phyloP scores from a whole-genome alignment of 495 filamentous ascomycete species.

The Pseudevernia furfuracea region DNA sequence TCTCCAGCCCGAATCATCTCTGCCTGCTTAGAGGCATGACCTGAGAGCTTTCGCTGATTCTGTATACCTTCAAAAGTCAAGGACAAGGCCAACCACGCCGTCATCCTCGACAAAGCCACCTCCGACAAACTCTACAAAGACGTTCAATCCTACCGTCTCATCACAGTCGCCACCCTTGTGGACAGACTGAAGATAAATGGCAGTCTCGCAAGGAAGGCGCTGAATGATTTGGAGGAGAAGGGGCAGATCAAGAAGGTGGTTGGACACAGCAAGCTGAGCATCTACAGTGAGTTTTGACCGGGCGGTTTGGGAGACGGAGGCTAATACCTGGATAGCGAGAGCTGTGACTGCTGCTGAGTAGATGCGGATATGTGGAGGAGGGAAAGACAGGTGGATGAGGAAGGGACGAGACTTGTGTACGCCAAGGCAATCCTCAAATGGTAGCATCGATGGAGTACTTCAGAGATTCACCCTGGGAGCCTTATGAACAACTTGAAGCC shows the following conservation, averaged over 20 bases:
- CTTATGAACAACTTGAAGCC: neutral
- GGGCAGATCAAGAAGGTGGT: conserved; percentile 98
- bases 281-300: conserved; percentile 75
- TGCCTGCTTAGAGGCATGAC: neutral
- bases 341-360: conserved; percentile 31
- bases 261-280: conserved; percentile 89
- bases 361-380: conserved; percentile 23
- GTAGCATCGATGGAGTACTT: conserved; percentile 20
- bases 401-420: neutral
- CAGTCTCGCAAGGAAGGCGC: conserved; percentile 79
- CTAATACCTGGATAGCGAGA: conserved; percentile 13
- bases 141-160: conserved; percentile 98
- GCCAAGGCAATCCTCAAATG: neutral
- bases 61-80: conserved; percentile 63
- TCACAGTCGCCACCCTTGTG: conserved; percentile 97
- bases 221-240: conserved; percentile 94
- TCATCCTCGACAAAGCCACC: conserved; percentile 63
- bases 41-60: neutral
- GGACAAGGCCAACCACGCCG: conserved; percentile 99
- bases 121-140: conserved; percentile 79
- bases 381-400: conserved; percentile 22
- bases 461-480: neutral
- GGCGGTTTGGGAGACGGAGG: neutral
- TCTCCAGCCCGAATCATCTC: neutral
- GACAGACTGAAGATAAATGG: conserved; percentile 99